Conservation (phyloP, 306 rosid genomes). For the Prunus dulcis region DNA sequence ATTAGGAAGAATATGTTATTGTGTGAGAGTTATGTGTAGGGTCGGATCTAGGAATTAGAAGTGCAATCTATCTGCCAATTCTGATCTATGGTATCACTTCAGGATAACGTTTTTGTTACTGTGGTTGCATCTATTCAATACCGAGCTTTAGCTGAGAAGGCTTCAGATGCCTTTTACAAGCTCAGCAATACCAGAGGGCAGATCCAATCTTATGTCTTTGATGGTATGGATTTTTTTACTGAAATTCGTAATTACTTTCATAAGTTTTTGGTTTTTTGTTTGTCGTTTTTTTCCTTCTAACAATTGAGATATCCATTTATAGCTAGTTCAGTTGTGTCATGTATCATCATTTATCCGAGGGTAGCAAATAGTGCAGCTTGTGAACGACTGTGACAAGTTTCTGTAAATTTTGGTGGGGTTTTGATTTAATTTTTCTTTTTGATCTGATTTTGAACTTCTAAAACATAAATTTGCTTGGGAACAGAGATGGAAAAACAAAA, state of each 20-base stretch:
- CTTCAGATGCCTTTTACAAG: conserved; percentile 55
- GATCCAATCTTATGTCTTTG: conserved; percentile 59
- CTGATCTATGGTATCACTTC: conserved; percentile 19
- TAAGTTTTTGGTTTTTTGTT: not conserved
- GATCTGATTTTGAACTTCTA: not conserved
- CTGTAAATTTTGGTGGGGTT: not conserved
- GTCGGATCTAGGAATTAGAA: not conserved
- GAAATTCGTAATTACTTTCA: not conserved
- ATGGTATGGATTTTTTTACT: conserved; percentile 34
- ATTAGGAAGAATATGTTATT: not conserved
- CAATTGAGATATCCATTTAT: not conserved
- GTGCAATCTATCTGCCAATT: not conserved
- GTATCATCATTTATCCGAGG: not conserved
- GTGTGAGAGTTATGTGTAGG: not conserved
- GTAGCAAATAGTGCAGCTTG: not conserved
- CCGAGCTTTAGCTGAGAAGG: conserved; percentile 49
- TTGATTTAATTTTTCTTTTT: not conserved
- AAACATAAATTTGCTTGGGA: not conserved
- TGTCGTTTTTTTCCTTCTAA: not conserved
- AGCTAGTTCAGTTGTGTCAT: not conserved
- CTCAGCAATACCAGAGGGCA: conserved; percentile 53
- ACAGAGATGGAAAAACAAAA: not conserved
- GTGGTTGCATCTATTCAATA: conserved; percentile 58
- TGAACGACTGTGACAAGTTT: not conserved
- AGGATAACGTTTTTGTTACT: conserved; percentile 59